phyloP scores from a whole-genome alignment of 2,329 filamentous ascomycete genomes.

The Didymella keratinophila region DNA sequence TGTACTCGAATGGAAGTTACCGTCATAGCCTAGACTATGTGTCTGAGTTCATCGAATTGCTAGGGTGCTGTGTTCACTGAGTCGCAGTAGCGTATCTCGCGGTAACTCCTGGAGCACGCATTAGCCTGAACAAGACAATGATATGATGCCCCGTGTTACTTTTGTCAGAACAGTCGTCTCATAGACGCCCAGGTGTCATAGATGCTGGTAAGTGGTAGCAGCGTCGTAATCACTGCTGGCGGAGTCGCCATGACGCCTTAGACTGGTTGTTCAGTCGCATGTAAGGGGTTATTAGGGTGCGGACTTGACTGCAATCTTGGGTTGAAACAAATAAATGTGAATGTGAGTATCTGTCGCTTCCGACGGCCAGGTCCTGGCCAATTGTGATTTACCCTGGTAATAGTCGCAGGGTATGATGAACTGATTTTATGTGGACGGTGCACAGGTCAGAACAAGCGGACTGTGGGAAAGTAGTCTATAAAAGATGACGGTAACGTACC shows the following conservation, averaged over 20 bases:
- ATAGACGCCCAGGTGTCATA: conserved; percentile 1
- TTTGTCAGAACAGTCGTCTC: conserved; percentile 1
- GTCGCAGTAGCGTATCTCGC: conserved; percentile 9
- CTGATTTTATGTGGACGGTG: conserved; percentile 5
- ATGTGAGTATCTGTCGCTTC: conserved; percentile 3
- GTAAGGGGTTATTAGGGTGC: conserved; percentile 11
- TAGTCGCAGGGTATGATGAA: conserved; percentile 9
- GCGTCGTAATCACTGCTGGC: conserved; percentile 9
- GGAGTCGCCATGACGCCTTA: background rate
- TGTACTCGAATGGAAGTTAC: conserved; percentile 5
- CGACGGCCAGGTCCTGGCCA: conserved; percentile 13
- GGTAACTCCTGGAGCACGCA: conserved; percentile 9
- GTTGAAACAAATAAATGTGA: conserved; percentile 7
- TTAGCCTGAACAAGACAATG: conserved; percentile 13
- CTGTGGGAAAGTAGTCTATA: background rate
- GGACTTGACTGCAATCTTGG: conserved; percentile 21
- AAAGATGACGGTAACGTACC: background rate
- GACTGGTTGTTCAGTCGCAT: conserved; percentile 1
- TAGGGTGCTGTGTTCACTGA: conserved; percentile 5
- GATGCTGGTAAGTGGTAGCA: background rate
- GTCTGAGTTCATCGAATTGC: conserved; percentile 17
- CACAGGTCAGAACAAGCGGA: background rate
- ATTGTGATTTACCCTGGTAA: conserved; percentile 10
- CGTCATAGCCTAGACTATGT: conserved; percentile 20
- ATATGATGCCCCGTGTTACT: conserved; percentile 6